A percentile compares a stretch with the other conserved stretches of the same genome.
Evolutionary conservation across 2,329 filamentous ascomycete genomes (phyloP).

Genomic region (Alternaria viburni): DNA sequence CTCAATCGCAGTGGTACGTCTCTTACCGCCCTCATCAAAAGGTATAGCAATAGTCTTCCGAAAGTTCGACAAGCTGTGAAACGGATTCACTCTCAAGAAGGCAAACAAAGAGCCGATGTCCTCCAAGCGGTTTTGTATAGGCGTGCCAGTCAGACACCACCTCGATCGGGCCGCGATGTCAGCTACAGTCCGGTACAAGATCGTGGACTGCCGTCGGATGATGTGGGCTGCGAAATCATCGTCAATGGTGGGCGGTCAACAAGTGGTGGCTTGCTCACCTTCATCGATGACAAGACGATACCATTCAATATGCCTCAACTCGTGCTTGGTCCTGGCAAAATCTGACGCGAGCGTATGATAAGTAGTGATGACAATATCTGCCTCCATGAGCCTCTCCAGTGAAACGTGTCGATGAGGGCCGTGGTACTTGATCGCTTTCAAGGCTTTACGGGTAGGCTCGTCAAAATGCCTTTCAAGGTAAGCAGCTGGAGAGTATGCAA

Average conservation of each 20-base stretch:
- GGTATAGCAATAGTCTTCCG: constrained; percentile 54
- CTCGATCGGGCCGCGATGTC: constrained; percentile 53
- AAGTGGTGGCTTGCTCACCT: constrained; percentile 6
- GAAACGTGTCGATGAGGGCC: constrained; percentile 22
- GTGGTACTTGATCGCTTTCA: constrained; percentile 34
- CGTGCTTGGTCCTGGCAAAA: constrained; percentile 1
- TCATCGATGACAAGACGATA: constrained; percentile 41
- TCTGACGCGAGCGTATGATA: constrained; percentile 35
- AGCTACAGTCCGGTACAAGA: constrained; percentile 52
- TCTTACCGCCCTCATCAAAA: constrained; percentile 39
- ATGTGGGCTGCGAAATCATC: constrained; percentile 52
- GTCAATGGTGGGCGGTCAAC: neutral
- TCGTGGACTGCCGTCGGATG: constrained; percentile 58
- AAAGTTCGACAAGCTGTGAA: constrained; percentile 52
- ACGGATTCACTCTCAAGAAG: constrained; percentile 55
- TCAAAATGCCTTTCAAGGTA: constrained; percentile 31
- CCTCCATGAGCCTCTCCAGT: constrained; percentile 13
- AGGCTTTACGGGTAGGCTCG: neutral
- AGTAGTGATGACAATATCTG: constrained; percentile 39
- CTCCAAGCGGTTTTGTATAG: constrained; percentile 61
- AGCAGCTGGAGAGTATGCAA: neutral
- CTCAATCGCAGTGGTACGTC: constrained; percentile 25
- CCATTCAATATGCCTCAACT: constrained; percentile 32
- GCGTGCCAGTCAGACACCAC: constrained; percentile 52
- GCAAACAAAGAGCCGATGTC: constrained; percentile 60